phyloP scores from a whole-genome alignment of 805 yeast species.

The Pichia membranifaciens region DNA sequence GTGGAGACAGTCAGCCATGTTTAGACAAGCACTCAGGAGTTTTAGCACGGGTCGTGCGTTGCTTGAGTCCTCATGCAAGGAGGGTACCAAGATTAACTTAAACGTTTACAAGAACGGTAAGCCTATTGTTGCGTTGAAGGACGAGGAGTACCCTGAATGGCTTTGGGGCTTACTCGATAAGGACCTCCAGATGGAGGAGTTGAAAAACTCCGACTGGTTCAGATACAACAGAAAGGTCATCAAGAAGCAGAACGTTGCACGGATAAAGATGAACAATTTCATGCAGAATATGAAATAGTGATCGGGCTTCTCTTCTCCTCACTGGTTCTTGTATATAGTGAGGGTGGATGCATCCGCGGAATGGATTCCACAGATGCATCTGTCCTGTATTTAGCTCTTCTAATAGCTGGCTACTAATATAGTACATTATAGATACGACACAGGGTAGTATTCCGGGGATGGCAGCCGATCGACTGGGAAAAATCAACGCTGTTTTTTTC shows the following conservation, averaged over 20 bases:
- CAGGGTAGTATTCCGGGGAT: too few relatives aligned
- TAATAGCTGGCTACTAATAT: too few relatives aligned
- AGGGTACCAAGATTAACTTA: conserved; percentile 68
- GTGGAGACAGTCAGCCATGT: conserved; percentile 1
- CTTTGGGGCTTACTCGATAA: conserved; percentile 79
- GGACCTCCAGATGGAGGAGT: conserved; percentile 48
- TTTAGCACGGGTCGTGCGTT: conserved; percentile 17
- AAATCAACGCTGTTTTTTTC: too few relatives aligned
- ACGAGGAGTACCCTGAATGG: conserved; percentile 91
- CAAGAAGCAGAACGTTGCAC: conserved; percentile 59
- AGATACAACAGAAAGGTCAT: conserved; percentile 65
- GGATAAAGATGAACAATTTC: conserved; percentile 76
- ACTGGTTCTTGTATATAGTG: too few relatives aligned
- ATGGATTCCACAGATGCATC: too few relatives aligned
- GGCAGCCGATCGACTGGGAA: too few relatives aligned
- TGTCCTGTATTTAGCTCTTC: too few relatives aligned
- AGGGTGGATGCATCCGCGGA: too few relatives aligned
- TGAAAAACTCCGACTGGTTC: conserved; percentile 51
- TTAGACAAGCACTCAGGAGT: conserved; percentile 13
- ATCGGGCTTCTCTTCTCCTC: conserved; percentile 1
- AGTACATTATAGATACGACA: too few relatives aligned
- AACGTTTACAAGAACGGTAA: conserved; percentile 74
- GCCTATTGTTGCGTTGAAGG: conserved; percentile 84
- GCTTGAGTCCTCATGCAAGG: conserved; percentile 48
- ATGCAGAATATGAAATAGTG: conserved; percentile 36